phyloP scores from a whole-genome alignment of 345 rosid genomes.

The Melaleuca quinquenervia region DNA sequence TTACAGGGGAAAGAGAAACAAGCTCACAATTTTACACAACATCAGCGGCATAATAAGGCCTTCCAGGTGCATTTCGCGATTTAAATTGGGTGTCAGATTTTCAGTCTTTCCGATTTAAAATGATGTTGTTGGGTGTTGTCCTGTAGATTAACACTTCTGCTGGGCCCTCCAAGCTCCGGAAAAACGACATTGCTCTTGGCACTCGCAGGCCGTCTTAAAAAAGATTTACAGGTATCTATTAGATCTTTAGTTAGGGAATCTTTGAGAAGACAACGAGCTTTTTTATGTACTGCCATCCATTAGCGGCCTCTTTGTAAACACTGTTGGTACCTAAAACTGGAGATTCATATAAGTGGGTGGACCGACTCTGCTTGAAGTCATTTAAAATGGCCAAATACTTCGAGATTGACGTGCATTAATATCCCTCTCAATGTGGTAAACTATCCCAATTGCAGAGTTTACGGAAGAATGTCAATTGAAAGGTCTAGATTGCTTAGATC shows the following conservation, averaged over 20 bases:
- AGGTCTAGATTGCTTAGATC: neutral
- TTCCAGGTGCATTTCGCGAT: constrained; percentile 45
- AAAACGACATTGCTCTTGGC: constrained; percentile 88
- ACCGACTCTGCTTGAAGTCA: neutral
- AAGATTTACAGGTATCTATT: constrained; percentile 51
- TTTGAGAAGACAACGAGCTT: neutral
- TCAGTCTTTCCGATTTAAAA: neutral
- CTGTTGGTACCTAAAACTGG: neutral
- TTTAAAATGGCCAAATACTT: neutral
- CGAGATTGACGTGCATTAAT: neutral
- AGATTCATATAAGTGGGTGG: neutral
- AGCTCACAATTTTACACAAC: constrained; percentile 73
- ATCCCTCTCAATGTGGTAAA: neutral
- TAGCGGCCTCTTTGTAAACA: neutral
- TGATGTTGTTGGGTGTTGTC: neutral
- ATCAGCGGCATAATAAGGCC: constrained; percentile 78
- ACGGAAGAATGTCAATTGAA: neutral
- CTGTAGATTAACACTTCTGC: constrained; percentile 65
- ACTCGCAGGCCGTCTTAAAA: constrained; percentile 83
- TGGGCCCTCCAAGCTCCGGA: constrained; percentile 99
- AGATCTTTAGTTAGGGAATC: neutral
- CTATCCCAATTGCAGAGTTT: neutral
- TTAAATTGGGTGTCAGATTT: neutral
- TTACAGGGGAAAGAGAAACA: constrained; percentile 51
- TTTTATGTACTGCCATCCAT: neutral